A percentile compares a stretch with the other conserved stretches of the same genome.
Conservation (phyloP, 495 filamentous ascomycete species). For the Penicillium daleae region DNA sequence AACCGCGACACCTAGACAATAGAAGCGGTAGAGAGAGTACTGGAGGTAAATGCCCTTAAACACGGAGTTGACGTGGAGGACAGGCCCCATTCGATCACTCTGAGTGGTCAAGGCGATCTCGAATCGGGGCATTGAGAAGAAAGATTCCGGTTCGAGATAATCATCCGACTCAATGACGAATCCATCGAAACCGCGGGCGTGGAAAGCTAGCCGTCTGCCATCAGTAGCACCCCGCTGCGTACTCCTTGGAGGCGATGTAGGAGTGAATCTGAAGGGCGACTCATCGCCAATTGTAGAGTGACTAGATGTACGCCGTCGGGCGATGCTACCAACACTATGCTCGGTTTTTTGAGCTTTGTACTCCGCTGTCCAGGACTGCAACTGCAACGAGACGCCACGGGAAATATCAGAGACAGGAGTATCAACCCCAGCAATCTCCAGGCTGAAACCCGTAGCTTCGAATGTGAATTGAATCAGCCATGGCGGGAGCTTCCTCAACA, state of each 20-base stretch:
- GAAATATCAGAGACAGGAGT: slow-evolving; percentile 74
- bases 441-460: slow-evolving; percentile 83
- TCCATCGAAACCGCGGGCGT: slow-evolving; percentile 80
- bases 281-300: slow-evolving; percentile 57
- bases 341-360: slow-evolving; percentile 83
- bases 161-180: slow-evolving; percentile 88
- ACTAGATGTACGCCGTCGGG: slow-evolving; percentile 59
- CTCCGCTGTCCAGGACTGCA: slow-evolving; percentile 89
- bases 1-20: slow-evolving; percentile 80
- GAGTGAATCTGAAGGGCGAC: slow-evolving; percentile 56
- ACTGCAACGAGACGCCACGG: slow-evolving; percentile 79
- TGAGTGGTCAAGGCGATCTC: slow-evolving; percentile 84
- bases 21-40: slow-evolving; percentile 94
- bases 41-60: slow-evolving; percentile 78
- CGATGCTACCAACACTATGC: slow-evolving; percentile 58
- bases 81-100: slow-evolving; percentile 80
- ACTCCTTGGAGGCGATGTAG: slow-evolving; percentile 64
- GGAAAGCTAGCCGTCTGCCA: slow-evolving; percentile 79
- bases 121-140: slow-evolving; percentile 82
- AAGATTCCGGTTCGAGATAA: slow-evolving; percentile 81
- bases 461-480: slow-evolving; percentile 87
- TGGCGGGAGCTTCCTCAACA: slow-evolving; percentile 74
- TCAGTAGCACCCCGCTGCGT: slow-evolving; percentile 67
- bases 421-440: slow-evolving; percentile 91
- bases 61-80: slow-evolving; percentile 84